Conservation (phyloP, 163 green algal genomes). For the Smithsoniella earleae region DNA sequence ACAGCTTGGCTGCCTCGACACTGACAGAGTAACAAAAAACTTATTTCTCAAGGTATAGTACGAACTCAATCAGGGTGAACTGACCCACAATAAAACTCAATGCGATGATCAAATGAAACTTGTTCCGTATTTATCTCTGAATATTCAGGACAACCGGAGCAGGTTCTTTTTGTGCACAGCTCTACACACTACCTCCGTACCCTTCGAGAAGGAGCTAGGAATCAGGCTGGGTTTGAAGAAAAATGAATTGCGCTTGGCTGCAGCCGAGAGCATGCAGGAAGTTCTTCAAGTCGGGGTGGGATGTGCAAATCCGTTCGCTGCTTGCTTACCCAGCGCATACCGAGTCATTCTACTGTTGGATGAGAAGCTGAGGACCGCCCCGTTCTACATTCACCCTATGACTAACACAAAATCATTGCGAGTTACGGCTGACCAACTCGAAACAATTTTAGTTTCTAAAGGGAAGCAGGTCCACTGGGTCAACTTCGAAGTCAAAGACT, state of each 20-base stretch:
- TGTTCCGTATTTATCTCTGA: too few relatives aligned
- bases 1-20: neutral
- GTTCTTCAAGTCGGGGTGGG: neutral
- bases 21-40: conserved; percentile 14
- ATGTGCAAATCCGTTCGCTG: conserved; percentile 5
- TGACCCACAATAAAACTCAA: too few relatives aligned
- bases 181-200: conserved; percentile 1
- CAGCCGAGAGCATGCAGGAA: conserved; percentile 1
- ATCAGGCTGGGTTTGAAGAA: conserved; percentile 27
- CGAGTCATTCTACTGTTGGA: conserved; percentile 8
- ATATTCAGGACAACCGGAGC: conserved; percentile 20
- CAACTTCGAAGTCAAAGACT: conserved; percentile 13
- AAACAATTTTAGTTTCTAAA: neutral
- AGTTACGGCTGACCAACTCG: conserved; percentile 9
- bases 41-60: conserved; percentile 27
- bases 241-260: conserved; percentile 14
- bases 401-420: conserved; percentile 22
- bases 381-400: conserved; percentile 6
- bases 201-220: conserved; percentile 16
- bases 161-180: conserved; percentile 15
- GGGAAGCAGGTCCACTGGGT: conserved; percentile 5
- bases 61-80: too few relatives aligned
- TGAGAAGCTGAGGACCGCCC: neutral
- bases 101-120: too few relatives aligned
- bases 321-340: neutral